phyloP scores from a whole-genome alignment of 306 rosid species.

The Trifolium dubium region DNA sequence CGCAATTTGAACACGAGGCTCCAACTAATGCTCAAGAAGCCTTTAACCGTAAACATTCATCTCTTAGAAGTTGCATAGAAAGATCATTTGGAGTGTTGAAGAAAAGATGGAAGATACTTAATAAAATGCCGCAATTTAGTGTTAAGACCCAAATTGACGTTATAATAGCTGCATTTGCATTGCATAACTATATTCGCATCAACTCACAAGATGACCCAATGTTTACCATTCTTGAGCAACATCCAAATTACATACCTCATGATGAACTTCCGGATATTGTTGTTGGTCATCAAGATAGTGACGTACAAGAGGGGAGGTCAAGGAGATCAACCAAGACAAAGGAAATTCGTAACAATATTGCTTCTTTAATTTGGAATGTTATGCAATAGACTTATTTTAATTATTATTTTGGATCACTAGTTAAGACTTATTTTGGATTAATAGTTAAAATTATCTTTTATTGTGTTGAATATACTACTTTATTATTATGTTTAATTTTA shows the following conservation, averaged over 20 bases:
- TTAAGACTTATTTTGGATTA: too few relatives aligned
- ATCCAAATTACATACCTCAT: not conserved
- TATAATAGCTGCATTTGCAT: not conserved
- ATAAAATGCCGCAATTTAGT: not conserved
- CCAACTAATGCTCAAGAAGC: not conserved
- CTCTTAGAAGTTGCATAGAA: not conserved
- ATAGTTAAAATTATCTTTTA: too few relatives aligned
- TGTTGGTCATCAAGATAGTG: not conserved
- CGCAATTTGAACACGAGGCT: not conserved
- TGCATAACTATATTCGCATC: not conserved
- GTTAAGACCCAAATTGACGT: not conserved
- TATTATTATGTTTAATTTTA: too few relatives aligned
- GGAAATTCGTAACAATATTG: not conserved
- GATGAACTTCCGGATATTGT: not conserved
- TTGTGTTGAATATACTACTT: too few relatives aligned
- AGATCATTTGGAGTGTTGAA: constrained; percentile 1
- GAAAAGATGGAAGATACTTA: not conserved
- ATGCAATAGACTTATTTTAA: not conserved
- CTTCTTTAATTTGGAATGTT: not conserved
- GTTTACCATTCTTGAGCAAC: not conserved
- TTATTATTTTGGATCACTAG: too few relatives aligned
- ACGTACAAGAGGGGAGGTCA: not conserved
- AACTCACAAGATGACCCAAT: not conserved
- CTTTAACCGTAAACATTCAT: not conserved
- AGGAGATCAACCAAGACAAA: not conserved